Base-by-base conservation (phyloP, 257 asterid species). In the Osmanthus fragrans region DNA sequence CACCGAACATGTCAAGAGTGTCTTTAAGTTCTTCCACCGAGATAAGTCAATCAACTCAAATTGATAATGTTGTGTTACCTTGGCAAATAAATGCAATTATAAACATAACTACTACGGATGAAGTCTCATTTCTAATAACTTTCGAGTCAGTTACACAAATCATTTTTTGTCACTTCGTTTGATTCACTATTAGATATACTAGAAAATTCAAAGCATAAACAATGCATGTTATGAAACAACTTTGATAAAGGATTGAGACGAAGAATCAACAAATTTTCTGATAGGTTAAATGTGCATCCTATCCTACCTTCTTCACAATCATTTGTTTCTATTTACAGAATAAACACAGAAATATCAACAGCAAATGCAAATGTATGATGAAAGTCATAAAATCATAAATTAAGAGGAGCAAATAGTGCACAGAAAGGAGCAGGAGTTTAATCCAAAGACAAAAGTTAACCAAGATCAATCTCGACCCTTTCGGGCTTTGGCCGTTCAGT, bases 401-500 rank as follows among this genome's bases (percentile, higher is more conserved):
- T 13, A 80, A 30, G 63, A 60, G 32, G 34, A 63, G 18, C 73
- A 56, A 72, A 4, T 5, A 13, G 18, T 21, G 36, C 47, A 40
- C 7, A 63, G 69, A 63, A 63, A 23, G 69, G 5, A 63, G 69
- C 33, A 63, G 6, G 33, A 63, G 69, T 63, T 63, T 25, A 21
- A 58, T 58, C 23, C 66, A 58, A 4, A 19, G 30, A 19, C 30
- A 32, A 58, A 58, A 58, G 66, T 27, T 80, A 93, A 78, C 92
- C 70, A 84, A 96, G 99, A 81, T 89, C 95, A 70, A 96, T 78
- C 12, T 87, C 88, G 64, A 96, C 97, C 21, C 82, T 82, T 72
- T 89, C 97, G 0, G 99, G 99, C 36, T 81, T 88, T 7, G 92
- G 91, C 85, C 97, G 90, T 85, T 92, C 98, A 1, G 87, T 86